Evolutionary conservation across 495 filamentous ascomycete species (phyloP), one percentile per base, ranked within the genome.

Genomic region (Lophium mytilinum): DNA sequence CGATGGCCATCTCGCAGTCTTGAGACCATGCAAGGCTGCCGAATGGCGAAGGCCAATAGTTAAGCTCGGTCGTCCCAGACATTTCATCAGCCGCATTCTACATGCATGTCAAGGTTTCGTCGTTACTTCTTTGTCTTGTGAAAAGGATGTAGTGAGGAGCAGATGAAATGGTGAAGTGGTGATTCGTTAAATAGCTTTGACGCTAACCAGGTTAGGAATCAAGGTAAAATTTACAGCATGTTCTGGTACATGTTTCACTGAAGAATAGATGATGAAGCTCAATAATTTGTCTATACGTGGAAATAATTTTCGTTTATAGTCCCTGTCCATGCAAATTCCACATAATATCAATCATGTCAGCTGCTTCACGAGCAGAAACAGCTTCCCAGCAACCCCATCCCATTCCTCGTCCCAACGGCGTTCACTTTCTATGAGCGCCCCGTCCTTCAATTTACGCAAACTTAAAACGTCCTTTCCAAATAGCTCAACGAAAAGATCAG

Each of bases 371-470:
- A 93, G 70, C 14, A 83, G 85, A 58, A 96, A 73, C 15, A 94
- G 71, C 41, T 76, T 76, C 9, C 84, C 88, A 1, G 88, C 84
- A 52, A 90, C 82, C 19, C 76, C 76, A 75, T 91, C 80, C 94
- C 94, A 99, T 69, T 95, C 89, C 66, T 92, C 90, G 66, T 96
- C 90, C 93, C 93, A 99, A 43, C 94, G 74, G 37, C 55, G 5
- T 52, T 75, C 72, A 18, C 88, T 87, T 68, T 97, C 92, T 65
- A 82, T 77, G 54, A 81, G 61, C 0, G 93, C 93, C 9, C 94
- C 94, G 36, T 71, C 68, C 60, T 81, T 83, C 61, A 99, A 68
- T 11, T 37, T 71, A 51, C 76, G 72, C 50, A 97, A 71, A 62
- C 85, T 74, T 17, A 71, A 72, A 0, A 67, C 64, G 3, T 71